These are phyloP conservation scores for Ophiostoma triangulosporum DNA, from an alignment of 2,329 filamentous ascomycete species.

Conservation along the genomic window DNA sequence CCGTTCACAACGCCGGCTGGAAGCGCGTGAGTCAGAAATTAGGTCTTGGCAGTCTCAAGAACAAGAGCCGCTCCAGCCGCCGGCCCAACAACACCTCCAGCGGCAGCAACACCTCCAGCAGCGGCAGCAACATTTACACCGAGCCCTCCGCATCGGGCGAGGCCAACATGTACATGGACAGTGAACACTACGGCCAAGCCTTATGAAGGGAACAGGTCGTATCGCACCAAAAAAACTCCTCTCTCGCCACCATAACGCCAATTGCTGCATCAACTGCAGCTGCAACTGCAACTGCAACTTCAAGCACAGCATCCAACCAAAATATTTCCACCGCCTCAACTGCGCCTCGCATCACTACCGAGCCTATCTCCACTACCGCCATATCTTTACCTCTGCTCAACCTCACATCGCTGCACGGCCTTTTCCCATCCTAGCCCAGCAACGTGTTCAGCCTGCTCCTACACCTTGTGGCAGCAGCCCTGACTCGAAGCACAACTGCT, in stretches of 20 bases:
- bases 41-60: constrained; percentile 31
- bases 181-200: constrained; percentile 18
- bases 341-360: constrained; percentile 4
- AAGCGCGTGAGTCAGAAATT: constrained; percentile 51
- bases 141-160: constrained; percentile 10
- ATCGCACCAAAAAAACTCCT: constrained; percentile 27
- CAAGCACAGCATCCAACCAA: too few relatives aligned
- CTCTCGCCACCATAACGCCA: constrained; percentile 9
- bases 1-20: constrained; percentile 45
- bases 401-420: neutral
- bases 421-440: neutral
- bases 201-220: constrained; percentile 48
- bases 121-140: constrained; percentile 24
- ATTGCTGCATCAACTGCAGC: constrained; percentile 20
- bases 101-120: constrained; percentile 27
- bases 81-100: constrained; percentile 29
- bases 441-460: neutral
- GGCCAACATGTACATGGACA: constrained; percentile 22
- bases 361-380: constrained; percentile 6
- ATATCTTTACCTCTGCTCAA: constrained; percentile 13
- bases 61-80: constrained; percentile 34
- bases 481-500: constrained; percentile 10
- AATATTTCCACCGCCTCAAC: too few relatives aligned
- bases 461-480: neutral
- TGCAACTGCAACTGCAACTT: too few relatives aligned